Percentiles rank a stretch among this genome's conserved stretches.
These are phyloP conservation scores for Sclerotiophoma versabilis DNA, from an alignment of 2,329 filamentous ascomycete species.

Conservation along the genomic window DNA sequence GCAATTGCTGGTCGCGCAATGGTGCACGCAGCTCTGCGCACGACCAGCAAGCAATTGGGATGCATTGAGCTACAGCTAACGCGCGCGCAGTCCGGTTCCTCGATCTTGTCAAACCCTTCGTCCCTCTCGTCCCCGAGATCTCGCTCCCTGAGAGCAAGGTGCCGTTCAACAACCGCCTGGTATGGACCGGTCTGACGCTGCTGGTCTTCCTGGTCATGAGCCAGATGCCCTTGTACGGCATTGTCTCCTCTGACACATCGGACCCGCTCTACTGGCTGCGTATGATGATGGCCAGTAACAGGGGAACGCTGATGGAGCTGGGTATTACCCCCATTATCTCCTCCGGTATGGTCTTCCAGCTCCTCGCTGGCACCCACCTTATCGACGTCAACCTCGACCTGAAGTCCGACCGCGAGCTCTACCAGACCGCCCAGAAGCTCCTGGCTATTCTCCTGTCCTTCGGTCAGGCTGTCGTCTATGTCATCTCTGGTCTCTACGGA, in stretches of 20 bases:
- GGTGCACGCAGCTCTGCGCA: constrained; percentile 9
- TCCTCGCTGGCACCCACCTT: constrained; percentile 98
- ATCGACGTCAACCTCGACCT: constrained; percentile 99
- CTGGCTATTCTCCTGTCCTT: constrained; percentile 93
- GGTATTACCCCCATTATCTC: constrained; percentile 98
- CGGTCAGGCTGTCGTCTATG: constrained; percentile 96
- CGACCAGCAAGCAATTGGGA: constrained; percentile 15
- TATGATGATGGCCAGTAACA: constrained; percentile 99
- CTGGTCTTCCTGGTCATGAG: constrained; percentile 99
- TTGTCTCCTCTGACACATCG: constrained; percentile 94
- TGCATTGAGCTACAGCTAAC: constrained; percentile 28
- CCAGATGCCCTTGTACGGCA: constrained; percentile 95
- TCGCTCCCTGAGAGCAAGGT: constrained; percentile 88
- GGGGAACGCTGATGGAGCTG: constrained; percentile 93
- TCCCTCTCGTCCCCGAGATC: constrained; percentile 99
- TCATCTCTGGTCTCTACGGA: constrained; percentile 92
- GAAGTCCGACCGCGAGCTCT: constrained; percentile 99
- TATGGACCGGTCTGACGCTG: constrained; percentile 72
- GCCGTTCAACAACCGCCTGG: constrained; percentile 85
- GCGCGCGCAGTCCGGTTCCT: constrained; percentile 85
- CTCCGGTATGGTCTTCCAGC: constrained; percentile 99
- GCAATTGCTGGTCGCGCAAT: constrained; percentile 19
- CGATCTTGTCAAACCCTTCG: constrained; percentile 99
- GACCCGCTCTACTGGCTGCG: constrained; percentile 99
- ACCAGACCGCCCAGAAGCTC: constrained; percentile 98